Conservation (phyloP, 371 early-diverging fungal species). For the Apophysomyces elegans region DNA sequence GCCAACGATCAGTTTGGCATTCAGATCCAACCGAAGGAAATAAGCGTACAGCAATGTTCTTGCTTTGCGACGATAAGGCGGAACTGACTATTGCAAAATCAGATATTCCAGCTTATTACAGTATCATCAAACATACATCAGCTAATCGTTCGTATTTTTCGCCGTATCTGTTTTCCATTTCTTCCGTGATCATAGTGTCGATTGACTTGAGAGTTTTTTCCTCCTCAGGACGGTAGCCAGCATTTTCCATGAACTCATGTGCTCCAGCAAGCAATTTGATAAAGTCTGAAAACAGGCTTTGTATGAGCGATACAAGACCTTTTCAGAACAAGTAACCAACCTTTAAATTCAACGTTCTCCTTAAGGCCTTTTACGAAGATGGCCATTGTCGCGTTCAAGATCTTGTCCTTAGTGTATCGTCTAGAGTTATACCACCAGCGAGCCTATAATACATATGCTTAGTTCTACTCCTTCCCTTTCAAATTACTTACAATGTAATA, state of each 20-base stretch:
- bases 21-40: conserved; percentile 72
- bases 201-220: conserved; percentile 54
- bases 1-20: conserved; percentile 22
- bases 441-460: conserved; percentile 44
- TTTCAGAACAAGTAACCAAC: conserved; percentile 3
- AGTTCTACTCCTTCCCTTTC: background rate
- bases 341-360: conserved; percentile 64
- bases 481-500: conserved; percentile 67
- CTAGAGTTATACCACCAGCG: conserved; percentile 95
- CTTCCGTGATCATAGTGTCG: conserved; percentile 57
- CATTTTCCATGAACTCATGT: conserved; percentile 71
- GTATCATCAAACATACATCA: conserved; percentile 16
- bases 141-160: conserved; percentile 55
- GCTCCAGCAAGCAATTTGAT: conserved; percentile 73
- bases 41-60: conserved; percentile 85
- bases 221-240: conserved; percentile 56
- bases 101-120: conserved; percentile 19
- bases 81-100: conserved; percentile 23
- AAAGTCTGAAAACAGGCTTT: conserved; percentile 33
- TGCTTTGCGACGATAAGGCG: conserved; percentile 71
- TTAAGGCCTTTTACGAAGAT: conserved; percentile 87
- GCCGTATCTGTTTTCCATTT: conserved; percentile 62
- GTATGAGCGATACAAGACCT: background rate
- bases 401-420: conserved; percentile 85
- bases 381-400: conserved; percentile 89